phyloP scores from a whole-genome alignment of 2,329 filamentous ascomycete species.

The Stachybotrys chlorohalonatus region DNA sequence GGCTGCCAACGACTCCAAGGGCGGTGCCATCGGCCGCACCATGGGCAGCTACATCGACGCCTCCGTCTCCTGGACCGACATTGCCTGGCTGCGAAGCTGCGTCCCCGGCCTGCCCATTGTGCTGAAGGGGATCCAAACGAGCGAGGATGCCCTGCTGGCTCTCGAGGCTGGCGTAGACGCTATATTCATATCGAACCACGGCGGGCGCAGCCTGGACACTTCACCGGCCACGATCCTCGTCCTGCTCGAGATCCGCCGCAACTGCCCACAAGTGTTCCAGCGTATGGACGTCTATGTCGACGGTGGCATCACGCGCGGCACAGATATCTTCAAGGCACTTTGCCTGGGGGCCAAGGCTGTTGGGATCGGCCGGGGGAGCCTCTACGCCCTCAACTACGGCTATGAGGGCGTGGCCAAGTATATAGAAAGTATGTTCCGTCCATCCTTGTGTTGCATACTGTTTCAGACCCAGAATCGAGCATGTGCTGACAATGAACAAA shows the following conservation, averaged over 20 bases:
- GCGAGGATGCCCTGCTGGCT: conserved; percentile 51
- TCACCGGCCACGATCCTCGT: conserved; percentile 46
- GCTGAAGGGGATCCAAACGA: conserved; percentile 60
- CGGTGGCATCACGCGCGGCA: conserved; percentile 54
- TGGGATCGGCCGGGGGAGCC: conserved; percentile 50
- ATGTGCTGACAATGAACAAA: background rate
- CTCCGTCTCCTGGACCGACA: conserved; percentile 52
- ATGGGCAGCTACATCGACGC: conserved; percentile 50
- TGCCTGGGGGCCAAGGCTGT: conserved; percentile 55
- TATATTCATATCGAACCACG: conserved; percentile 63
- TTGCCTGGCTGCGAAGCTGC: conserved; percentile 48
- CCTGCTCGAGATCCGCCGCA: conserved; percentile 52
- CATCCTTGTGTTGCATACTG: no score
- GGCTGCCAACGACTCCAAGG: conserved; percentile 41
- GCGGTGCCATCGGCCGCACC: conserved; percentile 44
- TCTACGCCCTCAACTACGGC: conserved; percentile 55
- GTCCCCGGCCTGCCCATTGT: conserved; percentile 45
- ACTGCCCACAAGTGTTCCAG: conserved; percentile 50
- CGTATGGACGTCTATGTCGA: conserved; percentile 54
- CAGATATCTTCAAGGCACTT: conserved; percentile 58
- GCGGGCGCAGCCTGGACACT: conserved; percentile 46
- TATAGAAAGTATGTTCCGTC: conserved; percentile 35
- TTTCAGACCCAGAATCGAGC: background rate
- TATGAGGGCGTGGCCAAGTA: conserved; percentile 43
- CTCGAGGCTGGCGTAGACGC: conserved; percentile 54